A percentile compares a stretch with the other conserved stretches of the same genome.
phyloP scores from a whole-genome alignment of 192 early-diverging fungal genomes.

The Tieghemiomyces parasiticus region DNA sequence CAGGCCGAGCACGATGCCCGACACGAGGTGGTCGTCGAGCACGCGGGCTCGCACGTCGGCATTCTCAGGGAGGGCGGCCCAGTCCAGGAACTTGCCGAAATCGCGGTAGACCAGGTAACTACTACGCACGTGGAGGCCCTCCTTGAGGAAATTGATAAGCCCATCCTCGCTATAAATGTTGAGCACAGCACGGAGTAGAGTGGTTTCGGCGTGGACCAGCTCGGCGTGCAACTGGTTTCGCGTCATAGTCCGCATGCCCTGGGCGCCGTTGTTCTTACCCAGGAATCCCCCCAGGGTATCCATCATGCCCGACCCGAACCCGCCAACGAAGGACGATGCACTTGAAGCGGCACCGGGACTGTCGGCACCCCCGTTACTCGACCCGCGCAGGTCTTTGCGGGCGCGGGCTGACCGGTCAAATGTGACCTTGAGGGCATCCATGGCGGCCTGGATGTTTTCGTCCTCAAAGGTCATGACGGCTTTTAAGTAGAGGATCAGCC shows the following conservation, averaged over 20 bases:
- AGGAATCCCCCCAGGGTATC: background rate
- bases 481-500: conserved; percentile 49
- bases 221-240: conserved; percentile 35
- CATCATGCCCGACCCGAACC: background rate
- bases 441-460: conserved; percentile 20
- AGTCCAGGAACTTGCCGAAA: conserved; percentile 31
- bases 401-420: background rate
- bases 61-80: conserved; percentile 32
- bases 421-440: background rate
- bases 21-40: conserved; percentile 69
- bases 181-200: conserved; percentile 55
- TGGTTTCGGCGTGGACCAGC: conserved; percentile 65
- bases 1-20: conserved; percentile 62
- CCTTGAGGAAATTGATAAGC: conserved; percentile 53
- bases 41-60: conserved; percentile 30
- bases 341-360: background rate
- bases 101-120: conserved; percentile 49
- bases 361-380: background rate
- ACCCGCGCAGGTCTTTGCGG: too few relatives aligned
- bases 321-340: conserved; percentile 2
- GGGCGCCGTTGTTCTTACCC: background rate
- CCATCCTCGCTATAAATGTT: conserved; percentile 61
- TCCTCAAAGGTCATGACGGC: conserved; percentile 65
- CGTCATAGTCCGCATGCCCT: conserved; percentile 14
- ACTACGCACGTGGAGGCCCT: conserved; percentile 59